Evolutionary conservation across 2,329 filamentous ascomycete genomes (phyloP).

Genomic region (Juglanconis oblonga): DNA sequence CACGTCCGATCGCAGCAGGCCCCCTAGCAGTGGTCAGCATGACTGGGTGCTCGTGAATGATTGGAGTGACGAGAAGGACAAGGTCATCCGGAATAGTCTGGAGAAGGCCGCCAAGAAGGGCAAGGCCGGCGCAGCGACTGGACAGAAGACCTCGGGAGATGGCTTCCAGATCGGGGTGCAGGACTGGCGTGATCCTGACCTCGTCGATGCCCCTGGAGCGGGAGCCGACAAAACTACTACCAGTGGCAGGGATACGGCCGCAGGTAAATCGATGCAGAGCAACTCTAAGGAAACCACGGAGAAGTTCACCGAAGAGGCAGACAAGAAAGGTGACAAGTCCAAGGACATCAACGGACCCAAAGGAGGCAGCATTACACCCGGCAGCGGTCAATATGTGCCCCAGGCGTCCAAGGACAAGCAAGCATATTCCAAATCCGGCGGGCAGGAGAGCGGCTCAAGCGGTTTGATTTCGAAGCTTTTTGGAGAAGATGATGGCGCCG

Average conservation of each 20-base stretch:
- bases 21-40: conserved; percentile 69
- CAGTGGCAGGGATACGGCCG: conserved; percentile 7
- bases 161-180: conserved; percentile 80
- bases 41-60: conserved; percentile 71
- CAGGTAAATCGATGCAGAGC: conserved; percentile 7
- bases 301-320: conserved; percentile 25
- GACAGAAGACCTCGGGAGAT: conserved; percentile 40
- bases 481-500: conserved; percentile 38
- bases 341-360: conserved; percentile 41
- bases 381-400: conserved; percentile 66
- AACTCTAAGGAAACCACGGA: conserved; percentile 15
- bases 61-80: conserved; percentile 34
- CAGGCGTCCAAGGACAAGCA: conserved; percentile 32
- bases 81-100: conserved; percentile 27
- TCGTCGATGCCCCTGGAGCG: conserved; percentile 45
- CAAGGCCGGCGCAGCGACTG: conserved; percentile 21
- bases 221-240: conserved; percentile 27
- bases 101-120: conserved; percentile 34
- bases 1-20: conserved; percentile 54
- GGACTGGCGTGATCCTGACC: conserved; percentile 79
- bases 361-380: conserved; percentile 67
- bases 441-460: conserved; percentile 24
- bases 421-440: conserved; percentile 19
- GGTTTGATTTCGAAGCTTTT: conserved; percentile 51
- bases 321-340: conserved; percentile 5